Evolutionary conservation across 306 rosid genomes (phyloP).

Genomic region (Morella rubra): DNA sequence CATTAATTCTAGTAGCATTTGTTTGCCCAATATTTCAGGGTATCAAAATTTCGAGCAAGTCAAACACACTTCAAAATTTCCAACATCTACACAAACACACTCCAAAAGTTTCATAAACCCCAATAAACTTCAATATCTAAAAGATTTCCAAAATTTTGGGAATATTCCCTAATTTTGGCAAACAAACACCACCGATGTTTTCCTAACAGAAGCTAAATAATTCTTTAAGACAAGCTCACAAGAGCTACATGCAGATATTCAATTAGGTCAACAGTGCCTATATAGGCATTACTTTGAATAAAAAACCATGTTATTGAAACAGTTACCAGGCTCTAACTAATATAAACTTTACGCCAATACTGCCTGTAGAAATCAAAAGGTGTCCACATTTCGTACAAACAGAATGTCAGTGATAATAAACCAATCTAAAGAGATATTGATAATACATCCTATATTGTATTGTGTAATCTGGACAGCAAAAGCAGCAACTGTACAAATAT

Average conservation of each 20-base stretch:
- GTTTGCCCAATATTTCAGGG: no score
- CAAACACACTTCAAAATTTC: no score
- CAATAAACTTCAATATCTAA: no score
- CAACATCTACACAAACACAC: no score
- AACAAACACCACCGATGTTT: no score
- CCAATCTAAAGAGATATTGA: not conserved
- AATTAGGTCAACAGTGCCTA: not conserved
- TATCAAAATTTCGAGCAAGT: no score
- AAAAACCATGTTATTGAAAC: not conserved
- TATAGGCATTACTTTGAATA: not conserved
- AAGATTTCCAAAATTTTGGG: no score
- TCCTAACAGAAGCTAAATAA: not conserved
- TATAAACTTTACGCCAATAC: not conserved
- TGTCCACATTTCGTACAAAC: slow-evolving; percentile 3
- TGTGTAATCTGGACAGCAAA: slow-evolving; percentile 15
- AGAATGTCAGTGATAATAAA: not conserved
- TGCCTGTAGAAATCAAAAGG: not conserved
- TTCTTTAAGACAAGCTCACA: not conserved
- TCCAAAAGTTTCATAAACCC: no score
- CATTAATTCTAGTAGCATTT: no score
- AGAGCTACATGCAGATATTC: not conserved
- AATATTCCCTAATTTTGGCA: no score
- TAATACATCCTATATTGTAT: slow-evolving; percentile 3
- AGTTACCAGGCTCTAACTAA: not conserved
- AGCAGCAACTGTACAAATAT: slow-evolving; percentile 4